These are phyloP conservation scores for Chenopodium album DNA, from an alignment of 148 eudicot species.

Conservation along the genomic window DNA sequence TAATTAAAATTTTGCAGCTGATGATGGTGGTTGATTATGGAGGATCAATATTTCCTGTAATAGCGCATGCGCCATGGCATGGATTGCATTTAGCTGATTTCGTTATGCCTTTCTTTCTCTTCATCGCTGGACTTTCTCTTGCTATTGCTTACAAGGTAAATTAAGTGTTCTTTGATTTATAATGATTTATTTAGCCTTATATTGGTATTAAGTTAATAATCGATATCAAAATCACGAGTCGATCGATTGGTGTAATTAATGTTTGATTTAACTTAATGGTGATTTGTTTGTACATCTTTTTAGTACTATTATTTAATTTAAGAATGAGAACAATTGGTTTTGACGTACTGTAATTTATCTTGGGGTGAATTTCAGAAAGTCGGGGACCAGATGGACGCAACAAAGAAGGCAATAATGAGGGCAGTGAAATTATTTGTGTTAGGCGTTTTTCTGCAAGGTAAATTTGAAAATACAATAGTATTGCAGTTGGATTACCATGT, in stretches of 20 bases:
- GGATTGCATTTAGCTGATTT: conserved; percentile 83
- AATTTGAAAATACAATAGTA: neutral
- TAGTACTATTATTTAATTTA: too few species aligned
- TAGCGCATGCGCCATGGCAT: conserved; percentile 86
- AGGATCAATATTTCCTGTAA: conserved; percentile 64
- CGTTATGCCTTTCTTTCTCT: conserved; percentile 92
- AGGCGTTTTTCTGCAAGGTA: conserved; percentile 89
- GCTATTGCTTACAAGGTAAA: conserved; percentile 75
- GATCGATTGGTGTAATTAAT: too few species aligned
- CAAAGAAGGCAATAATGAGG: conserved; percentile 53
- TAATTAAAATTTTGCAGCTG: conserved; percentile 38
- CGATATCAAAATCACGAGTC: too few species aligned
- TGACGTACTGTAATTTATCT: neutral
- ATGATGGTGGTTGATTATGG: conserved; percentile 89
- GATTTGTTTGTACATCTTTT: too few species aligned
- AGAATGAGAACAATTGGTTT: too few species aligned
- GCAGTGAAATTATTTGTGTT: conserved; percentile 63
- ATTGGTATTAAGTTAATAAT: too few species aligned
- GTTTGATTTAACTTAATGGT: too few species aligned
- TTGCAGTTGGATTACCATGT: neutral
- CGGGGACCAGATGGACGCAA: conserved; percentile 53
- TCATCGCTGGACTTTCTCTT: conserved; percentile 75
- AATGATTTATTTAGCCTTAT: too few species aligned
- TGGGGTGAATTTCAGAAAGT: conserved; percentile 51
- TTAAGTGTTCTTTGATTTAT: neutral